Evolutionary conservation across 1,284 basidiomycete species (phyloP), one percentile per base, ranked within the genome.

Genomic region (Blastosporella zonata): DNA sequence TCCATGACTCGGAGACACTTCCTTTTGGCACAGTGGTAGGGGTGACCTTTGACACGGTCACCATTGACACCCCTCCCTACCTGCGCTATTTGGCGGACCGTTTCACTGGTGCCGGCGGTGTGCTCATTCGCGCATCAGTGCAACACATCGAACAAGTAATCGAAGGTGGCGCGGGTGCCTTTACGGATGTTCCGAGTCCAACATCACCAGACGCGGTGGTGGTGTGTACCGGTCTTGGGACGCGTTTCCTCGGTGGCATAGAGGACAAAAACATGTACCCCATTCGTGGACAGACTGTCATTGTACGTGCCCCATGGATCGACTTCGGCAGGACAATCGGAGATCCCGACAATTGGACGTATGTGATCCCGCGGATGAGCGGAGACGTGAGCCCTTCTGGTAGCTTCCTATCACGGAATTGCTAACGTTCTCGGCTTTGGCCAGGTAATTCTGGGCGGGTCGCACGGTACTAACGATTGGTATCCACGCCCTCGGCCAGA

Each of bases 261-360:
- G 81, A 90, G 55, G 88, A 93, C 62, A 71, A 73, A 45, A 67
- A 70, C 13, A 75, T 93, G 18, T 82, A 82, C 62, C 93, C 93
- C 0, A 79, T 93, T 45, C 78, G 91, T 35, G 94, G 94, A 0
- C 94, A 97, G 67, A 94, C 90, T 0, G 81, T 93, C 7, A 68
- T 92, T 21, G 72, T 92, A 10, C 69, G 79, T 46, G 87, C 90
- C 0, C 91, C 92, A 1, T 80, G 64, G 90, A 77, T 91, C 41
- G 73, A 67, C 38, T 77, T 77, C 52, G 87, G 86, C 12, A 69
- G 74, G 50, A 82, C 82, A 0, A 63, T 79, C 6, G 75, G 73
- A 43, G 69, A 67, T 27, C 58, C 63, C 3, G 68, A 73, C 13
- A 77, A 78, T 0, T 78, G 76, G 67, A 79, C 80, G 25, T 92